Conservation (phyloP, 345 rosid genomes). For the Arabis hirsuta region DNA sequence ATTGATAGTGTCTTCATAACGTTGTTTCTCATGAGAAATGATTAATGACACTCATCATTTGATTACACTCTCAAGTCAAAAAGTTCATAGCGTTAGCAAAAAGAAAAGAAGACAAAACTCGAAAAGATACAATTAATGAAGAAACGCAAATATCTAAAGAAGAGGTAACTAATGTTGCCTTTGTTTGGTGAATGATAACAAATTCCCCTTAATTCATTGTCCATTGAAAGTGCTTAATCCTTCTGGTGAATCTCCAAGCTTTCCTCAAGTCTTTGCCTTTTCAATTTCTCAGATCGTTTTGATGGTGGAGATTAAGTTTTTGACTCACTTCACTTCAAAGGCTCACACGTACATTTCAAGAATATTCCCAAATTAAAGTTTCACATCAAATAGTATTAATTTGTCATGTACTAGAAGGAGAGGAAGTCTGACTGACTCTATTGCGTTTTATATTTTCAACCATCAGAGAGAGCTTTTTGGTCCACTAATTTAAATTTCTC, state of each 20-base stretch:
- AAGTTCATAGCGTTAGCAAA: neutral
- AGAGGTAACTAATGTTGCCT: conserved; percentile 1
- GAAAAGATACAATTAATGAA: neutral
- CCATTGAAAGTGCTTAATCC: conserved; percentile 37
- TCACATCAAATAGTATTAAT: conserved; percentile 28
- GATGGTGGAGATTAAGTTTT: conserved; percentile 36
- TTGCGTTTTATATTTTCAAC: conserved; percentile 12
- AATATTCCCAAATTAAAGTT: conserved; percentile 37
- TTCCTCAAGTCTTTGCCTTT: conserved; percentile 27
- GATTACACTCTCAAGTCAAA: neutral
- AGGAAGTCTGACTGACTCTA: conserved; percentile 1
- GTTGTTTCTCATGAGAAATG: too few relatives aligned
- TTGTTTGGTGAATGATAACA: conserved; percentile 34
- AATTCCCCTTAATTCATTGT: conserved; percentile 29
- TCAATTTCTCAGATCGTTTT: conserved; percentile 11
- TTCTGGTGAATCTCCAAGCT: conserved; percentile 35
- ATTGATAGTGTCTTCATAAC: too few relatives aligned
- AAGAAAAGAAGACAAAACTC: neutral
- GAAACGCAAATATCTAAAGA: conserved; percentile 20
- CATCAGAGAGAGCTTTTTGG: conserved; percentile 17
- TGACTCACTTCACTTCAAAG: conserved; percentile 32
- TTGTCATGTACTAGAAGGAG: conserved; percentile 30
- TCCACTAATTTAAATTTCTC: conserved; percentile 32
- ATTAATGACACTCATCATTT: neutral
- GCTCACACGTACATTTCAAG: conserved; percentile 31